A percentile compares a stretch with the other conserved stretches of the same genome.
Evolutionary conservation across 2,329 filamentous ascomycete genomes (phyloP).

Genomic region (Aspergillus tanneri): DNA sequence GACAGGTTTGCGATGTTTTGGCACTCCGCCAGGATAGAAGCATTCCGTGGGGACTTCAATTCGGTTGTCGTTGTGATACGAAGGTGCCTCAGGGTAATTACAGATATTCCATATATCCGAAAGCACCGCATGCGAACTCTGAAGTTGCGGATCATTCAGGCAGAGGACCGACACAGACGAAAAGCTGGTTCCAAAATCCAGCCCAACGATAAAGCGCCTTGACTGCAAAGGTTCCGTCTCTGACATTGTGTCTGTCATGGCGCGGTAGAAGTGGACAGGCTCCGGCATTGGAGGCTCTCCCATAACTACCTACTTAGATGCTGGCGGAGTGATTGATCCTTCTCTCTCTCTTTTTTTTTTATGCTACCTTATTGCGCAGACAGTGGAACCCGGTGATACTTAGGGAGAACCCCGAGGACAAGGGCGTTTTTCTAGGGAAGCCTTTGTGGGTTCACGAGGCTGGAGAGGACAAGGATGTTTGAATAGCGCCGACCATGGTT

Average conservation of each 20-base stretch:
- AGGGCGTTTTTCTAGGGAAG: no score
- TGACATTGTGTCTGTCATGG: background rate
- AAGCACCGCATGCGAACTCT: background rate
- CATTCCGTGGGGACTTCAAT: conserved; percentile 5
- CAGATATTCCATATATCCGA: background rate
- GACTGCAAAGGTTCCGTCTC: background rate
- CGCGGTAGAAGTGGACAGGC: background rate
- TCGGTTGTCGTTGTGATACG: background rate
- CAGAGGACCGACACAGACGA: conserved; percentile 3
- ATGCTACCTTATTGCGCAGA: no score
- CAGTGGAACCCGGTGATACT: no score
- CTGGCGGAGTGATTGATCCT: no score
- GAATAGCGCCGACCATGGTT: no score
- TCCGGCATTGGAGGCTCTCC: no score
- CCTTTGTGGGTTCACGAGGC: no score
- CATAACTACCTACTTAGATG: no score
- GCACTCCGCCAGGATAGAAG: conserved; percentile 2
- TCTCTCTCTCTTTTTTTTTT: no score
- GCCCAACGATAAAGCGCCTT: conserved; percentile 3
- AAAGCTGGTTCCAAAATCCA: conserved; percentile 8
- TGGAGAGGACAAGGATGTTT: no score
- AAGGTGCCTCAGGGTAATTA: conserved; percentile 3
- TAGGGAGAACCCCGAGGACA: no score
- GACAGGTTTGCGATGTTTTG: conserved; percentile 1
- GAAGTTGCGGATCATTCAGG: background rate